Base-by-base conservation (phyloP, 1,139 yeast genomes). In the Ogataea hybrid region DNA sequence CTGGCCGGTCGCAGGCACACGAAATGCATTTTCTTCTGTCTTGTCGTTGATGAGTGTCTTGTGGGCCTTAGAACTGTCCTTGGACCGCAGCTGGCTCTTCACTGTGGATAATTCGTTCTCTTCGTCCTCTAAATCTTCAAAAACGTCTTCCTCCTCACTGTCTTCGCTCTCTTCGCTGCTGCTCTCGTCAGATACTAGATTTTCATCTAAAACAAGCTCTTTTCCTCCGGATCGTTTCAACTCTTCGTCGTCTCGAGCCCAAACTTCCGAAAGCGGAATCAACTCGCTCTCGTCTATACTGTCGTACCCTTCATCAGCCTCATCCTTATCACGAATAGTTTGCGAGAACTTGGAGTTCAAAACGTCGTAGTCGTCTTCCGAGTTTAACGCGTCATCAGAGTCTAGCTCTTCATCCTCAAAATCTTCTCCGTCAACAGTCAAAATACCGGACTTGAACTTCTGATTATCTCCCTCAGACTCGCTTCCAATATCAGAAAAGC, bases 181-280 rank as follows among this genome's bases (percentile, higher is more conserved):
- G 16, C 21, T 25, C 40, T 64, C 67, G 9, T 63, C 70, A 4
- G 50, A 48, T 28, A 64, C 33, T 6, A 32, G 20, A 21, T 41
- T 34, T 10, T 38, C 41, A 21, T 64, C 70, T 4, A 48, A 43
- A 25, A 65, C 56, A 67, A 56, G 64, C 58, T 38, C 62, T 55
- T 38, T 46, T 53, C 37, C 54, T 51, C 37, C 55, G 58, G 42
- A 54, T 56, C 39, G 57, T 56, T 12, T 47, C 51, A 32, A 54
- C 58, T 77, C 83, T 32, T 62, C 65, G 27, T 81, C 89, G 59
- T 86, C 95, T 68, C 80, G 63, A 61, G 85, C 97, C 96, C 96
- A 89, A 5, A 87, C 90, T 53, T 83, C 89, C 6, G 95, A 84
- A 36, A 89, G 69, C 0, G 95, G 77, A 42, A 85, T 76, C 45